These are phyloP conservation scores for Phytophthora citrophthora DNA, from an alignment of 352 stramenopile genomes.

Conservation along the genomic window DNA sequence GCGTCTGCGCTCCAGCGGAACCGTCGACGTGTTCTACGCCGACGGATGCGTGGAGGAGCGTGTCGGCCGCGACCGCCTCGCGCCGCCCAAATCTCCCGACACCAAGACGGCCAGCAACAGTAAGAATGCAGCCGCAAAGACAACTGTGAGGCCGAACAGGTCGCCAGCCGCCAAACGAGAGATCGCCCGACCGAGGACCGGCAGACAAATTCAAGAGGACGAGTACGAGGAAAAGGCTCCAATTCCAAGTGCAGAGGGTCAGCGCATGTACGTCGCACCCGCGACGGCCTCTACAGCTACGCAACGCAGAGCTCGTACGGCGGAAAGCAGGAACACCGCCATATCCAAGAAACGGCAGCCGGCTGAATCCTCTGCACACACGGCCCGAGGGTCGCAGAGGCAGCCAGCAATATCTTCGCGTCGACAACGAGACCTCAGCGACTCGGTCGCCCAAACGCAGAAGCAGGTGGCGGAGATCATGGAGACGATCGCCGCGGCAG, in stretches of 20 bases:
- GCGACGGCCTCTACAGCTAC: not conserved
- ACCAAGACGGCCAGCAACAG: conserved; percentile 16
- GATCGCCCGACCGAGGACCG: conserved; percentile 5
- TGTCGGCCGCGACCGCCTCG: conserved; percentile 48
- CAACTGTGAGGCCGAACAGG: not conserved
- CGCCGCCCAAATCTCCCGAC: conserved; percentile 5
- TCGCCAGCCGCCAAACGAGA: conserved; percentile 5
- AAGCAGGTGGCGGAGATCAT: conserved; percentile 61
- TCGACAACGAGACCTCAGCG: conserved; percentile 54
- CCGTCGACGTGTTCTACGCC: conserved; percentile 61
- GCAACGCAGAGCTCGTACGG: conserved; percentile 21
- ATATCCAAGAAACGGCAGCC: conserved; percentile 17
- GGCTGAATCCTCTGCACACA: conserved; percentile 14
- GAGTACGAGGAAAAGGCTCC: no score
- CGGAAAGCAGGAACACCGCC: conserved; percentile 3
- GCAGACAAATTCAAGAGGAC: no score
- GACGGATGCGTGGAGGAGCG: conserved; percentile 58
- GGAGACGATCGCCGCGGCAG: conserved; percentile 42
- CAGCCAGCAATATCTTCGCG: conserved; percentile 18
- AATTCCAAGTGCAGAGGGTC: no score
- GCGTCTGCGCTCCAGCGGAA: conserved; percentile 49
- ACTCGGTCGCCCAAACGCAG: conserved; percentile 57
- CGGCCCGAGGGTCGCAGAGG: conserved; percentile 15
- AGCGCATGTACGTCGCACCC: no score
- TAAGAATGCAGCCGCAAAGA: not conserved